These are phyloP conservation scores for Tylopilus subfusipes DNA, from an alignment of 768 basidiomycete species.

Conservation along the genomic window DNA sequence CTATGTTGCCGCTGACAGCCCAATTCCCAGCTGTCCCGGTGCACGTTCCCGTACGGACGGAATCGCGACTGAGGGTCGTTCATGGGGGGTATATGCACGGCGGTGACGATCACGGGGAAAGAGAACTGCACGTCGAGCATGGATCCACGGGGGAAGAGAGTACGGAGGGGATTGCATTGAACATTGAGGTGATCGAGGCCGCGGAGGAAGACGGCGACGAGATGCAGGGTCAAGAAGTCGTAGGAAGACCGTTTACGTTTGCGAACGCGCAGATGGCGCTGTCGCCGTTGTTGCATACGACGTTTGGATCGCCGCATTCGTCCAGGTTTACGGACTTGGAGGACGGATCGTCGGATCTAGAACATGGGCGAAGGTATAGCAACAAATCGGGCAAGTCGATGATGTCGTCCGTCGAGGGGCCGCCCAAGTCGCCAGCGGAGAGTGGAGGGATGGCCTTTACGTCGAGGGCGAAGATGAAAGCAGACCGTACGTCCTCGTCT, in stretches of 20 bases:
- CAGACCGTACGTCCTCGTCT: background rate
- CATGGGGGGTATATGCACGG: constrained; percentile 24
- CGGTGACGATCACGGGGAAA: constrained; percentile 17
- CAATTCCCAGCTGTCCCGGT: constrained; percentile 33
- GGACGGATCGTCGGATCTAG: constrained; percentile 27
- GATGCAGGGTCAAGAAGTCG: constrained; percentile 10
- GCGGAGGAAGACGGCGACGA: constrained; percentile 5
- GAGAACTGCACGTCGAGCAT: constrained; percentile 16
- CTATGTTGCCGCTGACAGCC: constrained; percentile 21
- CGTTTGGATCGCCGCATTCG: constrained; percentile 40
- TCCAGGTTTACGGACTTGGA: constrained; percentile 30
- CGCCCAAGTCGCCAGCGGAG: constrained; percentile 9
- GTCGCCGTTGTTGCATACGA: constrained; percentile 41
- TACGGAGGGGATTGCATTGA: background rate
- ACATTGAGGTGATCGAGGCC: constrained; percentile 16
- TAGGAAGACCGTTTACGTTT: background rate
- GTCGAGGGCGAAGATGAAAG: constrained; percentile 16
- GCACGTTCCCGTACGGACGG: constrained; percentile 30
- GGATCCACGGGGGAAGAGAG: constrained; percentile 15
- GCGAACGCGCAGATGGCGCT: constrained; percentile 9
- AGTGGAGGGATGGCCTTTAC: constrained; percentile 18
- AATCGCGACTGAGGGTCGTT: constrained; percentile 30
- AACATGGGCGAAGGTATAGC: constrained; percentile 15
- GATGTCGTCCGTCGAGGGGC: constrained; percentile 14
- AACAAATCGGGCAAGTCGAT: constrained; percentile 15